Evolutionary conservation across 257 asterid genomes (phyloP).

Genomic region (Gardenia jasminoides): DNA sequence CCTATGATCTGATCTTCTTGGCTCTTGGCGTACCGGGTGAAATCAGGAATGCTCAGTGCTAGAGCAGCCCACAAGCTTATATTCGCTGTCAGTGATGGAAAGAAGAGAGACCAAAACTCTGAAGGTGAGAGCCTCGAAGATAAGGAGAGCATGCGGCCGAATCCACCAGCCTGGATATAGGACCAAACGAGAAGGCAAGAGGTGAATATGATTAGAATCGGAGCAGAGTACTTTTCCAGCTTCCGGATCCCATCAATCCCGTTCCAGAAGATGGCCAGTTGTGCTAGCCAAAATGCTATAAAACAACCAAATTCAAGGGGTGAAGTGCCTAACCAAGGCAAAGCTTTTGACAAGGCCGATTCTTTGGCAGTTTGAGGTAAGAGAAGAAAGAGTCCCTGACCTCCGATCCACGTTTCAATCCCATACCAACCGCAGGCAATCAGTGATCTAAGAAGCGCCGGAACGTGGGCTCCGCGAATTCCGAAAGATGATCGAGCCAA

Average conservation of each 20-base stretch:
- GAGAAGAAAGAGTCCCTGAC: slow-evolving; percentile 77
- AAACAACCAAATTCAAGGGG: slow-evolving; percentile 78
- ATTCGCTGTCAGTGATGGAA: slow-evolving; percentile 87
- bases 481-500: slow-evolving; percentile 79
- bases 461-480: slow-evolving; percentile 75
- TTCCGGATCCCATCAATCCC: slow-evolving; percentile 83
- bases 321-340: slow-evolving; percentile 82
- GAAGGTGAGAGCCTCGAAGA: slow-evolving; percentile 63
- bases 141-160: slow-evolving; percentile 62
- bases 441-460: slow-evolving; percentile 71
- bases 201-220: slow-evolving; percentile 55
- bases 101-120: slow-evolving; percentile 74
- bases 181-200: slow-evolving; percentile 67
- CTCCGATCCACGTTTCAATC: slow-evolving; percentile 94
- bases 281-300: slow-evolving; percentile 65
- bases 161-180: slow-evolving; percentile 67
- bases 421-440: slow-evolving; percentile 98
- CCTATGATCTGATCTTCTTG: slow-evolving; percentile 73
- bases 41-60: slow-evolving; percentile 83
- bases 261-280: slow-evolving; percentile 62
- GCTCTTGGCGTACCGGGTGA: slow-evolving; percentile 71
- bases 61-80: slow-evolving; percentile 91
- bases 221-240: slow-evolving; percentile 83
- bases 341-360: slow-evolving; percentile 36
- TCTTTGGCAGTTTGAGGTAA: slow-evolving; percentile 47